Evolutionary conservation across 1,284 basidiomycete genomes (phyloP).

Genomic region (Sanghuangporus sanghuang): DNA sequence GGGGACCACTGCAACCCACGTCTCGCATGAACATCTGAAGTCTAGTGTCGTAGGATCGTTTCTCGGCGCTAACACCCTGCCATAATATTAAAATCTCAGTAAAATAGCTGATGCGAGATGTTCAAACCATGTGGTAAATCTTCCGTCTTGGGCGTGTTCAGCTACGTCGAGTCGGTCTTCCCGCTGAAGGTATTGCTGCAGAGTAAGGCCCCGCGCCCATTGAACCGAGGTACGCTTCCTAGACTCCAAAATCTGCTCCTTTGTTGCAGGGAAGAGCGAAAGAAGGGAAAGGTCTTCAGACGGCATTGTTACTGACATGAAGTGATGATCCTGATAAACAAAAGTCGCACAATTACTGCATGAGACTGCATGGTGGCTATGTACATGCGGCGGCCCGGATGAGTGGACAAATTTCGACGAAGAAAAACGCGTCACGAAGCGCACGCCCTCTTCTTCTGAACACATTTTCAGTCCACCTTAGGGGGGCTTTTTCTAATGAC

Average conservation of each 20-base stretch:
- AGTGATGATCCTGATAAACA: neutral
- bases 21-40: slow-evolving; percentile 42
- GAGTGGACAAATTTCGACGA: no score
- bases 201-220: slow-evolving; percentile 32
- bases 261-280: slow-evolving; percentile 25
- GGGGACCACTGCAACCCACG: slow-evolving; percentile 28
- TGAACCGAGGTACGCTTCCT: slow-evolving; percentile 29
- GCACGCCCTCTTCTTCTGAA: no score
- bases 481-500: no score
- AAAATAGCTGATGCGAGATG: slow-evolving; percentile 9
- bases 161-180: slow-evolving; percentile 30
- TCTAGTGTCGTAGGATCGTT: slow-evolving; percentile 34
- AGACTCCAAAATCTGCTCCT: slow-evolving; percentile 30
- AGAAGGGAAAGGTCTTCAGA: slow-evolving; percentile 1
- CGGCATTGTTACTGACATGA: neutral
- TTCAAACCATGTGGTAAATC: slow-evolving; percentile 34
- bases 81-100: neutral
- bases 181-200: slow-evolving; percentile 33
- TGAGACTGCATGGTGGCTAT: no score
- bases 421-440: no score
- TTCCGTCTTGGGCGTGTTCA: slow-evolving; percentile 33
- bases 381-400: no score
- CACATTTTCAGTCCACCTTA: no score
- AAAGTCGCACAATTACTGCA: no score
- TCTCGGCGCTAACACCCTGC: slow-evolving; percentile 41